Base-by-base conservation (phyloP, 2,329 filamentous ascomycete genomes). In the Hymenoscyphus repandus region DNA sequence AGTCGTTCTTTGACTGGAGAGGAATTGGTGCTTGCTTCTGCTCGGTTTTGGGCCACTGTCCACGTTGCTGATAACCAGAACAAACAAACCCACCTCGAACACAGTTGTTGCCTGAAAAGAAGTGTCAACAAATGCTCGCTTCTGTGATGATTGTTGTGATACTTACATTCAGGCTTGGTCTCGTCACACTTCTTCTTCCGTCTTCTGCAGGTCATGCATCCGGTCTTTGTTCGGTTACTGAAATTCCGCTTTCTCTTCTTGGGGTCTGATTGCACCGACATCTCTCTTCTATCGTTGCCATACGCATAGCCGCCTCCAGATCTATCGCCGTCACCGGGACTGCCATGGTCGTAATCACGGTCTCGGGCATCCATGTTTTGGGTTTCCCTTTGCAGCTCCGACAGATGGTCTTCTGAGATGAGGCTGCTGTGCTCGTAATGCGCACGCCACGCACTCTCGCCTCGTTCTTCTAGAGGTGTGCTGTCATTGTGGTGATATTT, bases 141-240 rank as follows among this genome's bases (percentile, higher is more conserved):
- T 20, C 32, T 37, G 15, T 45, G 20, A 38, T n/a, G 18, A 36
- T 46, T 43, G 6, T 49, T 31, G 41, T 22, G 6, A 12, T 34
- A 75, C 87, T 76, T 76, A 95, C 93, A 97, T 69, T 90, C 83
- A 22, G 93, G 93, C 68, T 95, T 95, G 48, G 80, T 80, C 73
- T 97, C 93, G 66, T 97, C 92, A 66, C 93, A 97, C 71, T 97
- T 97, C 82, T 97, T 97, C 78, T 97, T 97, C 52, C 92, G 80
- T 66, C 82, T 82, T 53, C 92, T 80, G 68, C 92, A 97, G 5
- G 92, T 97, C 70, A 95, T 82, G 68, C 92, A 97, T 31, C 91
- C 90, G 9, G 91, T 96, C 72, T 97, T 97, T 17, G 92, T 96
- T 52, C 92, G 80, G 69, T 96, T 96, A 72, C 90, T 95, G 64